Conservation (phyloP, 345 rosid genomes). For the Euphorbia pulcherrima region DNA sequence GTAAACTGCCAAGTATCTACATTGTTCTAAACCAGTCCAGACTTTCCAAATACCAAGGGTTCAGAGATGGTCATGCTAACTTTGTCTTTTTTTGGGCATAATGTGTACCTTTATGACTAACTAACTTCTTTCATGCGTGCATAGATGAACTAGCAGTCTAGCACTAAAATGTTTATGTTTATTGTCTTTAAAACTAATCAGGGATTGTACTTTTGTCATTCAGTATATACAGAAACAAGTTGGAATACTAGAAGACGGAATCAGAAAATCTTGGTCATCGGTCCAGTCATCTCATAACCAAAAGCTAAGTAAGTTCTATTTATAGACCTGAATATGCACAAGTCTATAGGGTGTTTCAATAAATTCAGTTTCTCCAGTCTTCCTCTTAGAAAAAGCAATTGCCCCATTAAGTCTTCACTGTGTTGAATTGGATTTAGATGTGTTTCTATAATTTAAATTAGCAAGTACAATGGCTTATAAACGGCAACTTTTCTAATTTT, state of each 20-base stretch:
- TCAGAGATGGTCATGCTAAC: background rate
- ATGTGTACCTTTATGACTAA: background rate
- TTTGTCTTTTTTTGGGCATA: background rate
- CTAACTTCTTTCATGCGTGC: background rate
- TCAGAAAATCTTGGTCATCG: conserved; percentile 67
- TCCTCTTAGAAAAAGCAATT: background rate
- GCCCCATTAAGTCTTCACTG: background rate
- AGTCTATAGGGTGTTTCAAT: background rate
- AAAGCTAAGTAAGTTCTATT: conserved; percentile 31
- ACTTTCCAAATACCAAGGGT: background rate
- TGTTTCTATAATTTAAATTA: background rate
- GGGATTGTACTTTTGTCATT: conserved; percentile 11
- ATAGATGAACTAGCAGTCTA: background rate
- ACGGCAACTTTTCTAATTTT: background rate
- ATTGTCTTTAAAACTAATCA: background rate
- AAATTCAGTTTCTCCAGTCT: background rate
- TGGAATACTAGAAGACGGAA: conserved; percentile 60
- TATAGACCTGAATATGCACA: background rate
- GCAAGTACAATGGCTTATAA: background rate
- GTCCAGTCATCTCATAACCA: conserved; percentile 40
- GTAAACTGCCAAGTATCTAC: background rate
- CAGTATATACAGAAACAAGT: conserved; percentile 84
- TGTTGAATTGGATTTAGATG: background rate
- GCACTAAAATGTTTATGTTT: background rate
- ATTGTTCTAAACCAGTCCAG: background rate